Percentiles rank a stretch among this genome's conserved stretches.
Evolutionary conservation across 2,329 filamentous ascomycete species (phyloP).

Genomic region (Fusarium vanettenii): DNA sequence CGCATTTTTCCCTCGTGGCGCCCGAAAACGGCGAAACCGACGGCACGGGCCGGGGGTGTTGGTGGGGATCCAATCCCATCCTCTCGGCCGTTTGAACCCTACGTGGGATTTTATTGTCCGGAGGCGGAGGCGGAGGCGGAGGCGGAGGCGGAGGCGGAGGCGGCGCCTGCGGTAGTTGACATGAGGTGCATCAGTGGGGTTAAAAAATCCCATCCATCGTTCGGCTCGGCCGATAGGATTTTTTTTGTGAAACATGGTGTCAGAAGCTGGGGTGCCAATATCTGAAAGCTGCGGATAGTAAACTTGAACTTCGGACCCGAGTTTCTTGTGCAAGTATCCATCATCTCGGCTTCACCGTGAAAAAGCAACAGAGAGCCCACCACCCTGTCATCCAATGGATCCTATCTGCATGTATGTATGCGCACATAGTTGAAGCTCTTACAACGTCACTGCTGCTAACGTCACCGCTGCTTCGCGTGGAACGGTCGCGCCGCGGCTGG

Average conservation of each 20-base stretch:
- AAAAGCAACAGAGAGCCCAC: background rate
- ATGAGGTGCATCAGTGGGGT: background rate
- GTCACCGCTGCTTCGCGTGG: slow-evolving; percentile 49
- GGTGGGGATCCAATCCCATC: background rate
- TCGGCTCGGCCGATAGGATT: background rate
- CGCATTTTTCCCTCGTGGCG: background rate
- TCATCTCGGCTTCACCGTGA: background rate
- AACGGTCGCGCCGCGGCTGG: slow-evolving; percentile 50
- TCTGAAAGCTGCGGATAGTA: background rate
- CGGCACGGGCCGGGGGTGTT: background rate
- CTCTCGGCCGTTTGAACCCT: background rate
- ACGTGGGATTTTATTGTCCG: background rate
- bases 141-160: background rate
- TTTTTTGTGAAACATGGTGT: background rate
- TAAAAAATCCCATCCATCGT: background rate
- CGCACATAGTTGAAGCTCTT: slow-evolving; percentile 16
- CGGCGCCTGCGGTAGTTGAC: background rate
- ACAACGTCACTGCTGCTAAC: slow-evolving; percentile 48
- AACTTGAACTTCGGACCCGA: background rate
- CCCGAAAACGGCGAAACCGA: background rate
- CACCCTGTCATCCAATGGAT: background rate
- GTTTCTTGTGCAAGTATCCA: background rate
- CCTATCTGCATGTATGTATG: background rate
- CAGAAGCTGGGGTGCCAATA: background rate
- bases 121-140: background rate